Conservation (phyloP, 805 yeast species). For the Schwanniomyces occidentalis region DNA sequence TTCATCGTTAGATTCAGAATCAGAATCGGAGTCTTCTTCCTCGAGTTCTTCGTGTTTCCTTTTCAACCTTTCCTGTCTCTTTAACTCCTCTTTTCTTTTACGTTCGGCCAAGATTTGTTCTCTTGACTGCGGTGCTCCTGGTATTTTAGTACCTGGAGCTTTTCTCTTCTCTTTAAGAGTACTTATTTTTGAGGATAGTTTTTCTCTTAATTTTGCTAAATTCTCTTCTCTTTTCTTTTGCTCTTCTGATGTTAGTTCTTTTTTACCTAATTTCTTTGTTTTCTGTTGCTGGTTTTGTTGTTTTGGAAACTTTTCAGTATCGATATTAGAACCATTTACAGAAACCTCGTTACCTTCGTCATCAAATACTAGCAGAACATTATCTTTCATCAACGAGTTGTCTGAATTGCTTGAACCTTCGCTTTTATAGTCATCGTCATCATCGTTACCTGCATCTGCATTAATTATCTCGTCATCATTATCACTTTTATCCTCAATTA, state of each 20-base stretch:
- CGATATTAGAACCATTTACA: constrained; percentile 1
- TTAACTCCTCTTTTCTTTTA: constrained; percentile 45
- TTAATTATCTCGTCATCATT: constrained; percentile 27
- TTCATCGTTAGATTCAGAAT: constrained; percentile 28
- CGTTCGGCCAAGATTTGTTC: constrained; percentile 76
- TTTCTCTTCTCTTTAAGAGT: constrained; percentile 75
- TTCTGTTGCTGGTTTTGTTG: constrained; percentile 8
- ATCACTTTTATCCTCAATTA: constrained; percentile 11
- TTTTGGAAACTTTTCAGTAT: constrained; percentile 5
- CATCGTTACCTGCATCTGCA: constrained; percentile 16
- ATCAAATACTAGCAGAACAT: constrained; percentile 54
- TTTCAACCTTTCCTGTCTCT: constrained; percentile 45
- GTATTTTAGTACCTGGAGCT: constrained; percentile 82
- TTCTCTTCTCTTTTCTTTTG: constrained; percentile 51
- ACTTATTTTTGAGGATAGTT: constrained; percentile 72
- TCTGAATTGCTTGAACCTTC: constrained; percentile 9
- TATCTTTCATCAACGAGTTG: constrained; percentile 12
- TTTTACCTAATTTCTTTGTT: constrained; percentile 17
- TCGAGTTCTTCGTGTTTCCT: constrained; percentile 40
- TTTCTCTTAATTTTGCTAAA: constrained; percentile 70
- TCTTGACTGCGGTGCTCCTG: constrained; percentile 83
- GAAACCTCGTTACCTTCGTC: constrained; percentile 50
- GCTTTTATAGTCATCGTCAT: constrained; percentile 26
- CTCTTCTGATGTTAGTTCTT: constrained; percentile 46
- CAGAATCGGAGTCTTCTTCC: constrained; percentile 42